Percentiles rank a stretch among this genome's conserved stretches.
These are phyloP conservation scores for Lathyrus sativus DNA, from an alignment of 306 rosid species.

Conservation along the genomic window DNA sequence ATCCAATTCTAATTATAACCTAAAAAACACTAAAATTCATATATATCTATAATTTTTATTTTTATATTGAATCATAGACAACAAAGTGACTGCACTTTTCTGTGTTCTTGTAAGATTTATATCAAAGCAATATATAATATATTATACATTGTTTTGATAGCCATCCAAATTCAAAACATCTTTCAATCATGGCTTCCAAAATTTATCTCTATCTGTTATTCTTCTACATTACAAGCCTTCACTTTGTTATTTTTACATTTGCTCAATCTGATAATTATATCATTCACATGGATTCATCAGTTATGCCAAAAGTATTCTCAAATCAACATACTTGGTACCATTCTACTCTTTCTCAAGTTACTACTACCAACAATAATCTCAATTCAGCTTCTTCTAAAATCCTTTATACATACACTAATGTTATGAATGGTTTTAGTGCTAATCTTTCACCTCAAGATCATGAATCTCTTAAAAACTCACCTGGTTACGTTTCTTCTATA, in stretches of 20 bases:
- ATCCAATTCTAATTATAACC: no score
- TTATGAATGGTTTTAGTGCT: slow-evolving; percentile 73
- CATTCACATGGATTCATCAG: slow-evolving; percentile 68
- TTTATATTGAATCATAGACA: not conserved
- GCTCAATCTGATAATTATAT: slow-evolving; percentile 58
- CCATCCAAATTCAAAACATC: not conserved
- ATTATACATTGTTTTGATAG: not conserved
- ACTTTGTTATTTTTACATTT: slow-evolving; percentile 5
- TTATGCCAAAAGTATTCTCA: slow-evolving; percentile 70
- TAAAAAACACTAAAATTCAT: no score
- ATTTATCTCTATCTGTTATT: slow-evolving; percentile 2
- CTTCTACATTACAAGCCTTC: slow-evolving; percentile 5
- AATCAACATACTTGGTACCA: slow-evolving; percentile 65
- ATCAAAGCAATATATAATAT: no score
- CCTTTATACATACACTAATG: slow-evolving; percentile 59
- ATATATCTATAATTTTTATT: no score
- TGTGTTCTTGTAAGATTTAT: no score
- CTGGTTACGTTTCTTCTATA: slow-evolving; percentile 55
- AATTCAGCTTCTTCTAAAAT: slow-evolving; percentile 38
- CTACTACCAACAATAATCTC: not conserved
- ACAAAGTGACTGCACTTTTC: not conserved
- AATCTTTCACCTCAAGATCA: slow-evolving; percentile 56
- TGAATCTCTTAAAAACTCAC: slow-evolving; percentile 48
- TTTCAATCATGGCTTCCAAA: slow-evolving; percentile 37
- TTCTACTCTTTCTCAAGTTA: slow-evolving; percentile 42